These are phyloP conservation scores for Rhodotorula taiwanensis DNA, from an alignment of 768 basidiomycete genomes.

Conservation along the genomic window DNA sequence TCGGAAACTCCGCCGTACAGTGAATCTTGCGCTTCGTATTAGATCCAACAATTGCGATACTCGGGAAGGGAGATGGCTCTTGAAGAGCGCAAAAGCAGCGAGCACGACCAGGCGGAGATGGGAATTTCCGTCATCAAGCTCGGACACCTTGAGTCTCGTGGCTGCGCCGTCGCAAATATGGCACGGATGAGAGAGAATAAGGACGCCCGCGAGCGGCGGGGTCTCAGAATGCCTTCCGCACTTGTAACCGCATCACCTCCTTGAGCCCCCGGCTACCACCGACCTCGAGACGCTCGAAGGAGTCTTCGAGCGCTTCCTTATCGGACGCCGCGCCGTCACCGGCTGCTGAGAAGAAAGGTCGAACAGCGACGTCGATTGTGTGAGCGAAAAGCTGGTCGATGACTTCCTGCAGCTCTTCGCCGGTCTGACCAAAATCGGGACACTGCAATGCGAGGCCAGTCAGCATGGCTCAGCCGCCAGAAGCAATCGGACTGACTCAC, in stretches of 20 bases:
- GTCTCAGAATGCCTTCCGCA: background rate
- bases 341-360: constrained; percentile 23
- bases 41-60: no score
- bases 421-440: constrained; percentile 90
- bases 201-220: no score
- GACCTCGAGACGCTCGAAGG: constrained; percentile 15
- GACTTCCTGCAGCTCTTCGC: constrained; percentile 21
- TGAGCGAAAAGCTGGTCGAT: constrained; percentile 32
- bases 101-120: no score
- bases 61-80: no score
- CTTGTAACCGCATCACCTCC: constrained; percentile 21
- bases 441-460: constrained; percentile 21
- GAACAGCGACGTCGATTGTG: constrained; percentile 21
- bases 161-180: no score
- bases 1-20: no score
- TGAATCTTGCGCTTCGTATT: no score
- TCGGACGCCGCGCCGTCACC: background rate
- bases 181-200: no score
- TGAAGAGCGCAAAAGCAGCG: no score
- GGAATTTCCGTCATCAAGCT: no score
- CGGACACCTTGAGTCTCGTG: no score
- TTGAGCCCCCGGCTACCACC: constrained; percentile 13
- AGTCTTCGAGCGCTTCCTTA: background rate
- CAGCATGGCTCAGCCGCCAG: no score
- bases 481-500: constrained; percentile 46